These are phyloP conservation scores for Fusarium sp. DNA, from an alignment of 2,329 filamentous ascomycete genomes.

Conservation along the genomic window DNA sequence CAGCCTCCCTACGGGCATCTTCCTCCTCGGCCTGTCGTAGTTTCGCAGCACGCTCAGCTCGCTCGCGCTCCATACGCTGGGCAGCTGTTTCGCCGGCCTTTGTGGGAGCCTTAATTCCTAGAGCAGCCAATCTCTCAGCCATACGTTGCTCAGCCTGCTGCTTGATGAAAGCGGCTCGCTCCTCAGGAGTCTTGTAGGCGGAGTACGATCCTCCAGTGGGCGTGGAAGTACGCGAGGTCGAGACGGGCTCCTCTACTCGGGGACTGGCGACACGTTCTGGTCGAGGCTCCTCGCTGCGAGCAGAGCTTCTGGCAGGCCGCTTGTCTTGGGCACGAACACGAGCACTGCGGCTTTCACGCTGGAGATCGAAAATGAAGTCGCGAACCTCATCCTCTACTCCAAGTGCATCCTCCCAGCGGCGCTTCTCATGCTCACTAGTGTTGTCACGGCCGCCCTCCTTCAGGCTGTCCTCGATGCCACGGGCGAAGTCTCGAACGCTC, in stretches of 20 bases:
- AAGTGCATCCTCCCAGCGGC: conserved; percentile 94
- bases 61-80: conserved; percentile 89
- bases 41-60: conserved; percentile 86
- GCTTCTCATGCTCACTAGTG: conserved; percentile 86
- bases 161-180: conserved; percentile 94
- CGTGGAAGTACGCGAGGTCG: conserved; percentile 63
- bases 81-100: conserved; percentile 84
- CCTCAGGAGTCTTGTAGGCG: conserved; percentile 89
- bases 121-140: conserved; percentile 92
- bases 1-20: conserved; percentile 86
- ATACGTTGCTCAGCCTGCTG: conserved; percentile 97
- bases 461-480: conserved; percentile 84
- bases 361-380: conserved; percentile 97
- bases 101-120: conserved; percentile 85
- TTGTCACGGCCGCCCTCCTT: conserved; percentile 82
- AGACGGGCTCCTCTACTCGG: conserved; percentile 63
- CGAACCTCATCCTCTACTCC: conserved; percentile 97
- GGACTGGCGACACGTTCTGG: conserved; percentile 55
- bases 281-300: conserved; percentile 57
- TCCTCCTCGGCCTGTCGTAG: conserved; percentile 92
- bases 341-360: conserved; percentile 83
- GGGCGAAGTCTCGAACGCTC: conserved; percentile 88
- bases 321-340: conserved; percentile 72
- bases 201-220: conserved; percentile 75
- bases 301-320: conserved; percentile 56